phyloP scores from a whole-genome alignment of 306 rosid species.

The Cotoneaster glaucophyllus region DNA sequence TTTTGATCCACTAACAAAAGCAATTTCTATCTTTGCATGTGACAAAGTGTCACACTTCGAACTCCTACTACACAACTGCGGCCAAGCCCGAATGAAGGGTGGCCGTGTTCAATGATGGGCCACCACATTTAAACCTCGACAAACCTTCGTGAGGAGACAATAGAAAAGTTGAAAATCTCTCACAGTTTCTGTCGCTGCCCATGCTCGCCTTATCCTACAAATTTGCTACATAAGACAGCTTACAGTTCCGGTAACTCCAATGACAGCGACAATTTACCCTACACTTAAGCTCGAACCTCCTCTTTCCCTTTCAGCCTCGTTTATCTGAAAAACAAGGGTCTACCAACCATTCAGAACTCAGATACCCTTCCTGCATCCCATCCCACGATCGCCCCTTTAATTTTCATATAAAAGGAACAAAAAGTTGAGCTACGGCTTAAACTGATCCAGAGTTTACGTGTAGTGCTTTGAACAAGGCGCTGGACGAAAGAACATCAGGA shows the following conservation, averaged over 20 bases:
- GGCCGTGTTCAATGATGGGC: constrained; percentile 7
- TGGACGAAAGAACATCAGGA: background rate
- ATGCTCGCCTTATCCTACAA: background rate
- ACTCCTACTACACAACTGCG: background rate
- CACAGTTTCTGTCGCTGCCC: background rate
- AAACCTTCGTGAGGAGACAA: background rate
- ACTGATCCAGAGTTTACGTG: background rate
- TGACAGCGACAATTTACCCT: background rate
- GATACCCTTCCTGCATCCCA: background rate
- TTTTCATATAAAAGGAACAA: background rate
- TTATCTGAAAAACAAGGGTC: background rate
- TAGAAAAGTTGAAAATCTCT: background rate
- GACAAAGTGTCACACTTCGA: constrained; percentile 2
- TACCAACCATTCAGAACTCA: background rate
- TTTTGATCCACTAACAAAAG: constrained; percentile 11
- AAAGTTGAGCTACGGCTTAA: background rate
- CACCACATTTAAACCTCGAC: background rate
- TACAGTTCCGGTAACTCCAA: background rate
- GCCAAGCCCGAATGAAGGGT: constrained; percentile 1
- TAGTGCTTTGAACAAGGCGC: background rate
- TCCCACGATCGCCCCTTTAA: background rate
- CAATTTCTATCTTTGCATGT: background rate
- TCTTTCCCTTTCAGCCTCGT: background rate
- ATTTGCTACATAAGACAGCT: background rate
- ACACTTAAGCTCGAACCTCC: background rate